Evolutionary conservation across 1,284 basidiomycete species (phyloP), one percentile per base, ranked within the genome.

Genomic region (Phylloboletellus chloephorus): DNA sequence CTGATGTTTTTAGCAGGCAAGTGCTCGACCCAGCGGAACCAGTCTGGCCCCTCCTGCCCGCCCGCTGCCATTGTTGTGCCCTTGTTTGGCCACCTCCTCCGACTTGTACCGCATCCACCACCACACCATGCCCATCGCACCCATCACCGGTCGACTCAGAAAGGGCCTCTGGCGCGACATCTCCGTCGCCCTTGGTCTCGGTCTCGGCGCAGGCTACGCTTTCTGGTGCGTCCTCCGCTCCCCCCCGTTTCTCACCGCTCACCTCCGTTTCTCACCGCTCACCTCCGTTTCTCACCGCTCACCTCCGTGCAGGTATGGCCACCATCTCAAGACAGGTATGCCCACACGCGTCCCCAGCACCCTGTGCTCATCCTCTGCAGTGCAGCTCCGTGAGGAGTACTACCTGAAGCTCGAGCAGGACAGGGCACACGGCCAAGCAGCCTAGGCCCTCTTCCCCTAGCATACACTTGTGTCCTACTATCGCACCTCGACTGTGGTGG

Each of bases 71-170:
- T 44, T 60, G 61, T 60, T 61, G 63, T 65, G 63, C 15, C 38
- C 46, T 65, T 61, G 61, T 61, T 61, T 61, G 58, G 63, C 42
- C 46, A 13, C 41, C 43, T 12, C 25, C 37, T 49, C 61, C 62
- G 63, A 48, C 58, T 57, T 41, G 38, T 35, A 63, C 58, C 58
- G 54, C 45, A 52, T 39, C 20, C 37, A 39, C 32, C 22, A 44
- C 26, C 23, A 47, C 29, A 45, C 42, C 49, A 88, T 88, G 83
- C 64, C 84, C 58, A 83, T 92, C 61, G 82, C 86, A 51, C 88
- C 89, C 54, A 90, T 92, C 65, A 83, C 83, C 43, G 89, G 88
- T 63, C 89, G 79, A 69, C 83, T 91, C 67, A 85, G 88, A 70
- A 92, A 91, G 69, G 74, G 79, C 54, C 78, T 91, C 65, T 87